Evolutionary conservation across 1,139 yeast genomes (phyloP).

Genomic region (Debaryomycetaceae sp.): DNA sequence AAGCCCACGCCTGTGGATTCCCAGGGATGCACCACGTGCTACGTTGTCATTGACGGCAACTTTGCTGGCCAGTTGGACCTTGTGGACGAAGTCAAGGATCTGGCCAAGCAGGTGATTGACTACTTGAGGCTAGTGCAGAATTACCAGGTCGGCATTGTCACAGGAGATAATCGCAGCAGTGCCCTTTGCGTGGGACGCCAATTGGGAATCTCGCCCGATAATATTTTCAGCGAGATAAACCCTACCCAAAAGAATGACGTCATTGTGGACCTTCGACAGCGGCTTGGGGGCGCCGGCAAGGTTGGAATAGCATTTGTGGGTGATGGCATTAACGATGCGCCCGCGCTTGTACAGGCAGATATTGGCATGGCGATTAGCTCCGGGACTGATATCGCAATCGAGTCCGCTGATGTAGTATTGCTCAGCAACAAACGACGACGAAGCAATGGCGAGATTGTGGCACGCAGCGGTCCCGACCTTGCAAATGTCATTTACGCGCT

Average conservation of each 20-base stretch:
- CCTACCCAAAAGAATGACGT: conserved; percentile 72
- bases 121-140: conserved; percentile 41
- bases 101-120: conserved; percentile 50
- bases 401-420: conserved; percentile 88
- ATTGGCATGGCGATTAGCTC: conserved; percentile 86
- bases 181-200: conserved; percentile 57
- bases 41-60: conserved; percentile 40
- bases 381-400: conserved; percentile 94
- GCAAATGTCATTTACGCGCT: conserved; percentile 64
- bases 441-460: too few relatives aligned
- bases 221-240: conserved; percentile 66
- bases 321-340: conserved; percentile 95
- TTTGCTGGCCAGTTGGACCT: conserved; percentile 60
- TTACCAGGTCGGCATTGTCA: conserved; percentile 72
- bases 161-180: conserved; percentile 68
- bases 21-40: conserved; percentile 19
- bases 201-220: conserved; percentile 53
- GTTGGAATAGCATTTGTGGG: conserved; percentile 76
- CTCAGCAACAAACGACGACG: conserved; percentile 12
- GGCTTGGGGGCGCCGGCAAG: conserved; percentile 18
- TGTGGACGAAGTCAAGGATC: conserved; percentile 58
- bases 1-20: conserved; percentile 8
- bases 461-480: conserved; percentile 27
- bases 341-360: conserved; percentile 83
- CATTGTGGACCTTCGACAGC: conserved; percentile 45